These are phyloP conservation scores for Backusella morwellensis DNA, from an alignment of 192 early-diverging fungal species.

Conservation along the genomic window DNA sequence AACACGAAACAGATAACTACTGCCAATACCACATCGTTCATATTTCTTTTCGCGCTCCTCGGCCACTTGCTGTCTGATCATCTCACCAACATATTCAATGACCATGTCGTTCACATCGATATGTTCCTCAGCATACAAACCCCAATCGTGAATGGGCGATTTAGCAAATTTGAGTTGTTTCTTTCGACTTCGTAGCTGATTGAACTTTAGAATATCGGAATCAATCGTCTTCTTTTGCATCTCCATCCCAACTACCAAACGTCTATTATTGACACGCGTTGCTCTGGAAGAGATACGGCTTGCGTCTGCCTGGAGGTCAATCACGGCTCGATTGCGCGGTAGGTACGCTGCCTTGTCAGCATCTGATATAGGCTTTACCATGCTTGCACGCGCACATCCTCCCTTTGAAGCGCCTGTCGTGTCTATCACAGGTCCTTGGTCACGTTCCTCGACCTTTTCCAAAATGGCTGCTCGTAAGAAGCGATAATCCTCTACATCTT, in stretches of 20 bases:
- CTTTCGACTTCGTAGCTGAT: slow-evolving; percentile 85
- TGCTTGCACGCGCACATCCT: slow-evolving; percentile 77
- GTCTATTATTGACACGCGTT: slow-evolving; percentile 63
- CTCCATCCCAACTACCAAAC: slow-evolving; percentile 53
- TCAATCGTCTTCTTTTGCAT: slow-evolving; percentile 42
- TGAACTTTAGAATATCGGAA: slow-evolving; percentile 81
- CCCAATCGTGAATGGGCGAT: slow-evolving; percentile 96
- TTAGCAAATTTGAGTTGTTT: slow-evolving; percentile 90
- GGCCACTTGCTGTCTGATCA: slow-evolving; percentile 89
- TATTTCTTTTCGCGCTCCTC: slow-evolving; percentile 94
- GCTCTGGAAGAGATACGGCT: slow-evolving; percentile 44
- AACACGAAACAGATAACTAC: slow-evolving; percentile 94
- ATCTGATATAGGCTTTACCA: slow-evolving; percentile 60
- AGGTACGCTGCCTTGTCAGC: slow-evolving; percentile 62
- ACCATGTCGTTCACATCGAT: slow-evolving; percentile 93
- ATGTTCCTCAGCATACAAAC: slow-evolving; percentile 89
- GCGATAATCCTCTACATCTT: slow-evolving; percentile 44
- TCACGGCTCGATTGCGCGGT: slow-evolving; percentile 32
- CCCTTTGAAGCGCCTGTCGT: neutral
- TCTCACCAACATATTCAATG: slow-evolving; percentile 97
- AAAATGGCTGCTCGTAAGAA: slow-evolving; percentile 44
- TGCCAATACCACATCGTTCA: slow-evolving; percentile 91
- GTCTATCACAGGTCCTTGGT: neutral
- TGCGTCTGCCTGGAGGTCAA: slow-evolving; percentile 30
- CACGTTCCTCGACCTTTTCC: neutral